Evolutionary conservation across 352 stramenopile species (phyloP), one percentile per base, ranked within the genome.

Genomic region (Phytophthora boehmeriae): DNA sequence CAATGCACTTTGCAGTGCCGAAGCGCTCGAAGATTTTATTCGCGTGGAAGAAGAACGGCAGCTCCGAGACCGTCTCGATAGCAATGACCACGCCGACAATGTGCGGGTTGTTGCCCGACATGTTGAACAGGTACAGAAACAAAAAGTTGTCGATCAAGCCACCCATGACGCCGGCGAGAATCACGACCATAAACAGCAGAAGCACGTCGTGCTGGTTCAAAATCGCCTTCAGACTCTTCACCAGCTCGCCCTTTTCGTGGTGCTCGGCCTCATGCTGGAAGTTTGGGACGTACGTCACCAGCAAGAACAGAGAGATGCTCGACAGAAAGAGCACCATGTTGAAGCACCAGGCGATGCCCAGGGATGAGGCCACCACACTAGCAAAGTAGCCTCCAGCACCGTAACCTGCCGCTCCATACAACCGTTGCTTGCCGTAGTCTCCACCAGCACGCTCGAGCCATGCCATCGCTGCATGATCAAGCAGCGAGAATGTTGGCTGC

Each of bases 11-110:
- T 32, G 64, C 23, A 22, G 72, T 83, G 14, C 74, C 68, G 20
- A 66, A 75, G 45, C 65, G 58, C 25, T 76, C 66, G 45, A 80
- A 63, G 47, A 83, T 73, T 27, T 67, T 66, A 54, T 83, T 73
- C n/a, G 74, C 71, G 41, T 78, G 54, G 59, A 78, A 83, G 66
- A 83, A 80, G 47, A 76, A 70, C 1, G 74, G 74, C 13, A 83
- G 51, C 59, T 83, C 71, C 36, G 71, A 80, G 19, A 76, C 49
- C 17, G 70, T 83, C 50, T 80, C 63, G 22, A 77, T 47, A 27
- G 60, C 57, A 28, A 78, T 76, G 19, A 73, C 74, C 35, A 69
- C 54, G 10, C 74, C 74, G 16, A 83, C 71, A 46, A 83, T 71
- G 28, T 66, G 53, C 44, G 74, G 28, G 32, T 76, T 72, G 41